phyloP scores from a whole-genome alignment of 2,329 filamentous ascomycete species.

The Hysterium pulicare region DNA sequence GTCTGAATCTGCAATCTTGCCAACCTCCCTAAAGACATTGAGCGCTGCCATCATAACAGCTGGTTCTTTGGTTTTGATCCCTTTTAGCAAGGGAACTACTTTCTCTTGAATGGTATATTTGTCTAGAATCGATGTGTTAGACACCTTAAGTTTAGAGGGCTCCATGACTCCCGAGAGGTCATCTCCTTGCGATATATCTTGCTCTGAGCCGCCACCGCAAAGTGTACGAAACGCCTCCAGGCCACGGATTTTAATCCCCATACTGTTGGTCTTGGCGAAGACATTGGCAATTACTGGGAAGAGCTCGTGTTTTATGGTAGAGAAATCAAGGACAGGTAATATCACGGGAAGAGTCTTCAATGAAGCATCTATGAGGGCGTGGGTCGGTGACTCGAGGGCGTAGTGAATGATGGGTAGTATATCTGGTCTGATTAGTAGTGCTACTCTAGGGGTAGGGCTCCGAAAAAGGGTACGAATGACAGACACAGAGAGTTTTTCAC shows the following conservation, averaged over 20 bases:
- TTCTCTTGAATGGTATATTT: constrained; percentile 99
- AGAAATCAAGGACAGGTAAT: constrained; percentile 89
- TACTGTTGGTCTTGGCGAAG: constrained; percentile 87
- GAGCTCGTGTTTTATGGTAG: constrained; percentile 92
- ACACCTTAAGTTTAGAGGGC: constrained; percentile 56
- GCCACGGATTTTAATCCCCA: constrained; percentile 91
- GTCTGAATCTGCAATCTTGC: constrained; percentile 76
- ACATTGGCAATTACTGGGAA: constrained; percentile 89
- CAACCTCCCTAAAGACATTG: constrained; percentile 79
- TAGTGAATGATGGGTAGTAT: constrained; percentile 81
- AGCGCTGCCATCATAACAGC: constrained; percentile 95
- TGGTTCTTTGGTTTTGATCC: constrained; percentile 96
- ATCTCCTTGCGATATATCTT: constrained; percentile 17
- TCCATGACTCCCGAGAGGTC: constrained; percentile 48
- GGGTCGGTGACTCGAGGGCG: constrained; percentile 83
- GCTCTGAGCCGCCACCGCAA: constrained; percentile 66
- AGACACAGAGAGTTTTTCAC: too few species aligned
- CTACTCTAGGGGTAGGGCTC: too few species aligned
- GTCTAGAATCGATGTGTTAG: constrained; percentile 77
- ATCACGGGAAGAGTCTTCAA: constrained; percentile 74
- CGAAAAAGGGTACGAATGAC: too few species aligned
- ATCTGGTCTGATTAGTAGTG: constrained; percentile 51
- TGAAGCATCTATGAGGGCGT: constrained; percentile 82
- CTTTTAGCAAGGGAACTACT: constrained; percentile 83
- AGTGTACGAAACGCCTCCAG: constrained; percentile 86